Base-by-base conservation (phyloP, 2,329 filamentous ascomycete species). In the Cercospora sesami region DNA sequence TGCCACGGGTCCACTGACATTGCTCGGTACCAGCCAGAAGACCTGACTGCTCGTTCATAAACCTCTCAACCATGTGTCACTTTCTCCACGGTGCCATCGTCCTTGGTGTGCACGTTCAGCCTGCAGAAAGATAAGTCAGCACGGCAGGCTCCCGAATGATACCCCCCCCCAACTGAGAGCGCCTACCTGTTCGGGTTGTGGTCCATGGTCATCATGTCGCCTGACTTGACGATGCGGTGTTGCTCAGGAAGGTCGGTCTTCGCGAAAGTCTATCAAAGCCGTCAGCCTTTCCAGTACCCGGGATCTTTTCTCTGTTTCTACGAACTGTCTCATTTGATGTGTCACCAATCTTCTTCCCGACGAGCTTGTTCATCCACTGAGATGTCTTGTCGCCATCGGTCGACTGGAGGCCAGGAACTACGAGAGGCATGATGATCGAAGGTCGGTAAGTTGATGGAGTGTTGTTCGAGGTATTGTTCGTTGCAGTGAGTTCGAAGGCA, bases 301-400 rank as follows among this genome's bases (percentile, higher is more conserved):
- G 42, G 31, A 53, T 28, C 36, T 39, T 36, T 39, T 36, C 12
- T 14, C 59, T 30, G 28, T 21, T 5, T 45, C 26, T 10, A 72
- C 75, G 57, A 75, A 83, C 83, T 21, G 80, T 79, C 69, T 84
- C 80, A 67, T 83, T 78, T 48, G 79, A 79, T 30, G 68, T 65
- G 14, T 85, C 83, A 12, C 83, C 83, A 42, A 85, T 75, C 75
- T 84, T 84, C 82, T 85, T 85, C 72, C 83, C 83, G 74, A 82
- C 79, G 23, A 85, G 78, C 78, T 84, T 80, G 72, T 77, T 79
- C 75, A 78, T 76, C 83, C 83, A 85, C 65, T 83, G 77, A 10
- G 78, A 73, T 64, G 75, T 78, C 73, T 80, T 76, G 69, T 78
- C 75, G 69, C 73, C 75, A 66, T 78, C 78, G 58, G 77, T 80